phyloP scores from a whole-genome alignment of 768 basidiomycete genomes.

The Lyophyllum decastes region DNA sequence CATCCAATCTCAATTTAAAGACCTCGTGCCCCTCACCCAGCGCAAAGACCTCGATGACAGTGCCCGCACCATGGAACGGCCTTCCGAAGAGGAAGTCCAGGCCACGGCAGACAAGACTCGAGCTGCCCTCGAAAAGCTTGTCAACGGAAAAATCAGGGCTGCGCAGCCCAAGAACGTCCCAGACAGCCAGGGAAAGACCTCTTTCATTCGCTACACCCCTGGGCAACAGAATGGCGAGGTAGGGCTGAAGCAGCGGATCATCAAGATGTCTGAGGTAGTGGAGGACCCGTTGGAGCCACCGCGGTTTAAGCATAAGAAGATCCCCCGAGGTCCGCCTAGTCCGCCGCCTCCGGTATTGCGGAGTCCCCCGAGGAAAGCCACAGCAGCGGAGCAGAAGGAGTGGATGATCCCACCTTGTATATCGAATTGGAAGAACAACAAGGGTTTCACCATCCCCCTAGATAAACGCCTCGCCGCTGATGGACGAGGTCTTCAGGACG shows the following conservation, averaged over 20 bases:
- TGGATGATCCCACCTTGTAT: constrained; percentile 99
- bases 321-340: constrained; percentile 93
- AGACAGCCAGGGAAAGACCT: constrained; percentile 77
- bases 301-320: constrained; percentile 98
- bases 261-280: constrained; percentile 98
- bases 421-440: constrained; percentile 99
- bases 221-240: constrained; percentile 76
- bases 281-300: constrained; percentile 98
- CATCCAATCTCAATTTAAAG: constrained; percentile 96
- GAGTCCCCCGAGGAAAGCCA: constrained; percentile 94
- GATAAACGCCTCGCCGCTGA: constrained; percentile 98
- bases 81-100: constrained; percentile 90
- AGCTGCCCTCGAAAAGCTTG: constrained; percentile 89
- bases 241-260: constrained; percentile 90
- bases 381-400: constrained; percentile 97
- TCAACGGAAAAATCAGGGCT: constrained; percentile 96
- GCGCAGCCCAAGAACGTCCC: constrained; percentile 97
- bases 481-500: constrained; percentile 97
- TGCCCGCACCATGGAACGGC: constrained; percentile 81
- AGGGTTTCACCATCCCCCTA: constrained; percentile 98
- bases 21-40: constrained; percentile 89
- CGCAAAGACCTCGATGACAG: constrained; percentile 84
- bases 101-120: constrained; percentile 90
- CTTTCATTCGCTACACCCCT: constrained; percentile 96
- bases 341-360: constrained; percentile 95